These are phyloP conservation scores for Onygena corvina DNA, from an alignment of 2,329 filamentous ascomycete genomes.

Conservation along the genomic window DNA sequence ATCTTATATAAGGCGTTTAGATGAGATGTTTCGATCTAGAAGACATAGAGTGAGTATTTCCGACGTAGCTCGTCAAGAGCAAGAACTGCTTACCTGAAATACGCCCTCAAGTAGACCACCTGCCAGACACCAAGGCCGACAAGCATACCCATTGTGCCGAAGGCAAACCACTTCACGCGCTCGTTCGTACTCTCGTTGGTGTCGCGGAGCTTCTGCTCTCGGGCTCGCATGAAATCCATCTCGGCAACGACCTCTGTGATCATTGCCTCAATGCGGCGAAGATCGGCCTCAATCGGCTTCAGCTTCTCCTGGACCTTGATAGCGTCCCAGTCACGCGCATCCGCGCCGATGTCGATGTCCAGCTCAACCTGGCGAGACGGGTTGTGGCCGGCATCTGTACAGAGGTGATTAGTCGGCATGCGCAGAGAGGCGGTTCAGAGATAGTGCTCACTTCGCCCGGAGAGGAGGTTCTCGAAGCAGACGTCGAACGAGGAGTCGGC, in stretches of 20 bases:
- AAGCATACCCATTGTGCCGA: slow-evolving; percentile 83
- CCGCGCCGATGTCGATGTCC: slow-evolving; percentile 90
- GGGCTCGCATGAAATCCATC: slow-evolving; percentile 85
- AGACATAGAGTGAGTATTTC: not conserved
- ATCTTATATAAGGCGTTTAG: slow-evolving; percentile 26
- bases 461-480: slow-evolving; percentile 80
- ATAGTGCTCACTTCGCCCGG: slow-evolving; percentile 48
- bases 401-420: too few species aligned
- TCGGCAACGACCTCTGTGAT: slow-evolving; percentile 77
- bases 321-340: slow-evolving; percentile 95
- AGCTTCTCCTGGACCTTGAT: slow-evolving; percentile 96
- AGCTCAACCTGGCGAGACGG: slow-evolving; percentile 67
- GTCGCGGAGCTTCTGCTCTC: slow-evolving; percentile 92
- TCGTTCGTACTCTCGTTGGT: slow-evolving; percentile 99
- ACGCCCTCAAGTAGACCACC: slow-evolving; percentile 91
- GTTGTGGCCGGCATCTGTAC: slow-evolving; percentile 29
- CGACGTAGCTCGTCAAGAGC: slow-evolving; percentile 14
- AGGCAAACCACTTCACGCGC: slow-evolving; percentile 96
- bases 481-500: slow-evolving; percentile 89
- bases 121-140: slow-evolving; percentile 88
- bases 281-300: slow-evolving; percentile 89
- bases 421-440: too few species aligned
- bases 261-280: slow-evolving; percentile 83
- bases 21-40: slow-evolving; percentile 57
- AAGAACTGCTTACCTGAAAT: slow-evolving; percentile 59